These are phyloP conservation scores for Wickerhamiella alocasiicola DNA, from an alignment of 805 yeast genomes.

Conservation along the genomic window DNA sequence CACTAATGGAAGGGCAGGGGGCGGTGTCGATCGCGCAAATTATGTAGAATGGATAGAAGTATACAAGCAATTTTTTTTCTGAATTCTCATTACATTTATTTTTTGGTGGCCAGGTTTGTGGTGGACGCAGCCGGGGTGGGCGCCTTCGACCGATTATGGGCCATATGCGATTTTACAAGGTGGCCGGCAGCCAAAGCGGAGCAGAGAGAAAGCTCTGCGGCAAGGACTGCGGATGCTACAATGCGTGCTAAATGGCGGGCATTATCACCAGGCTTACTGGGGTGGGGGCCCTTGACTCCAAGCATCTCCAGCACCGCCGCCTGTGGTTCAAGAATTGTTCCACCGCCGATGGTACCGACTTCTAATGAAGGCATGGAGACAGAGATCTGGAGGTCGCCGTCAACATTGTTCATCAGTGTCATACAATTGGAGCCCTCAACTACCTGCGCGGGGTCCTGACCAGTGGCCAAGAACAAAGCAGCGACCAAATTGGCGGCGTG, in stretches of 20 bases:
- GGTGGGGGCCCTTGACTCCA: conserved; percentile 94
- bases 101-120: not conserved
- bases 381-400: conserved; percentile 75
- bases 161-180: conserved; percentile 94
- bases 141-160: conserved; percentile 66
- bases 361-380: conserved; percentile 99
- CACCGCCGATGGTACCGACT: conserved; percentile 99
- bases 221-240: conserved; percentile 88
- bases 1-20: too few relatives aligned
- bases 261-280: conserved; percentile 85
- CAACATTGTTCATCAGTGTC: conserved; percentile 75
- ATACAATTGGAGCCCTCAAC: conserved; percentile 97
- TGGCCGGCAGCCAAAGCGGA: conserved; percentile 98
- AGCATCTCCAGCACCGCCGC: conserved; percentile 88
- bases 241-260: conserved; percentile 86
- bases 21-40: too few relatives aligned
- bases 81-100: too few relatives aligned
- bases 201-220: conserved; percentile 89
- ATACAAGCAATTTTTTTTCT: too few relatives aligned
- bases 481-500: conserved; percentile 96
- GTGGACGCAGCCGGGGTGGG: conserved; percentile 27
- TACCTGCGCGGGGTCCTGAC: conserved; percentile 99
- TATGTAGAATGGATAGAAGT: too few relatives aligned
- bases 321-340: conserved; percentile 95
- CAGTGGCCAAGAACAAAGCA: conserved; percentile 86